Evolutionary conservation across 495 filamentous ascomycete species (phyloP), one percentile per base, ranked within the genome.

Genomic region (Neurospora tetrasperma): DNA sequence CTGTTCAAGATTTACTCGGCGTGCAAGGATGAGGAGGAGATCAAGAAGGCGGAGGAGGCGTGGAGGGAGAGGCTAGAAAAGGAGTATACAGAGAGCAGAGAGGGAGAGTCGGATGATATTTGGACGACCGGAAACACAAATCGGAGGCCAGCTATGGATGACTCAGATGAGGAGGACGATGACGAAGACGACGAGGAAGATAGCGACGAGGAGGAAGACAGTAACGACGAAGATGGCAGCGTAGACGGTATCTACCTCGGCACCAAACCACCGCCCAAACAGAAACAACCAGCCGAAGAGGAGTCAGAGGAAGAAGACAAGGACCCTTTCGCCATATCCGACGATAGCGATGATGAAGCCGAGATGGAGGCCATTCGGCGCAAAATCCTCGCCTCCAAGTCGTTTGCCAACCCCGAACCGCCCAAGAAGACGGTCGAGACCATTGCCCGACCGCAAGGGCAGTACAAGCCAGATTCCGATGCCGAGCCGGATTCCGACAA

Each of bases 101-200:
- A 88, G 70, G 86, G 80, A n/a, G 87, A 87, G 39, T 85, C 84
- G 38, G 86, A 84, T 20, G 93, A 96, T 83, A 88, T 91, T 31
- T 96, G 94, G 94, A 91, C 88, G 42, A 88, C 89, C 31, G 95
- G 95, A 23, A 98, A 98, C 80, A 89, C 90, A 75, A 98, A 98
- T 78, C 87, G 91, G 44, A 76, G 87, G 75, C 78, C 80, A 5
- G 75, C 86, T 12, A 62, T 62, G 0, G 80, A 85, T n/a, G 87
- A 86, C 46, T 87, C 86, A 2, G 89, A 88, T 20, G 84, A 85
- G 0, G 86, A 86, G 40, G 86, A 86, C 2, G 0, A 87, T 0
- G 85, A 87, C 1, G 86, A 27, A 27, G 27, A 85, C 4, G 84
- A 86, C 1, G 74, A 83, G 70, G 73, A 83, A 0, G 74, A 81